Evolutionary conservation across 129 eudicot genomes (phyloP).

Genomic region (Kitagawia praeruptora): DNA sequence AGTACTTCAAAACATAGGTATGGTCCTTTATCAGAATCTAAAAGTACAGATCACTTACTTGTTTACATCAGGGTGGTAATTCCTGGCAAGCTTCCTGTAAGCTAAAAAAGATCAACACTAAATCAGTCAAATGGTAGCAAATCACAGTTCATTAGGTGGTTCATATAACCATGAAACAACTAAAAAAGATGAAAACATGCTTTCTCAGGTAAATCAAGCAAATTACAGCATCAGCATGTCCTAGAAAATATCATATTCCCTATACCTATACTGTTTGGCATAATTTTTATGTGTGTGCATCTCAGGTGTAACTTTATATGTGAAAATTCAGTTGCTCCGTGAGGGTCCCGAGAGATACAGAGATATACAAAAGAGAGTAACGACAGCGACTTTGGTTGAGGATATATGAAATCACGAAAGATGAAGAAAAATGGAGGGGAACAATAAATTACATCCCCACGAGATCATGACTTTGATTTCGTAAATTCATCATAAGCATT

Average conservation of each 20-base stretch:
- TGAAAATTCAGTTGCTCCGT: not conserved
- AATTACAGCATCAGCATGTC: not conserved
- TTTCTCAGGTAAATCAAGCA: not conserved
- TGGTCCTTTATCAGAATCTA: not conserved
- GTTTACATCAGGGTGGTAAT: slow-evolving; percentile 96
- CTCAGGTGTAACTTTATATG: not conserved
- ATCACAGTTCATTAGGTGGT: not conserved
- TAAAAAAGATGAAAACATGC: not conserved
- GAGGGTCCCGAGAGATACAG: not conserved
- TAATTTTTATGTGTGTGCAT: not conserved
- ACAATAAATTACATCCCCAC: not conserved
- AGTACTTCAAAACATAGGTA: not conserved
- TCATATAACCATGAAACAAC: not conserved
- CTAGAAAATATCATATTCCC: not conserved
- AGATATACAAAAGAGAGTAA: not conserved
- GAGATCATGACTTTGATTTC: not conserved
- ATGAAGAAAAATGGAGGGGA: not conserved
- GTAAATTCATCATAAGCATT: not conserved
- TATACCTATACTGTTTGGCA: not conserved
- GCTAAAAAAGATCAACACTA: slow-evolving; percentile 36
- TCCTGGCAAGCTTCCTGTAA: slow-evolving; percentile 93
- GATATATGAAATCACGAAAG: not conserved
- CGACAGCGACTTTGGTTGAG: not conserved
- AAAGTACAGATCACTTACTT: slow-evolving; percentile 48
- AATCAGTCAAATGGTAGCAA: not conserved